Evolutionary conservation across 2,329 filamentous ascomycete genomes (phyloP).

Genomic region (Nothophoma quercina): DNA sequence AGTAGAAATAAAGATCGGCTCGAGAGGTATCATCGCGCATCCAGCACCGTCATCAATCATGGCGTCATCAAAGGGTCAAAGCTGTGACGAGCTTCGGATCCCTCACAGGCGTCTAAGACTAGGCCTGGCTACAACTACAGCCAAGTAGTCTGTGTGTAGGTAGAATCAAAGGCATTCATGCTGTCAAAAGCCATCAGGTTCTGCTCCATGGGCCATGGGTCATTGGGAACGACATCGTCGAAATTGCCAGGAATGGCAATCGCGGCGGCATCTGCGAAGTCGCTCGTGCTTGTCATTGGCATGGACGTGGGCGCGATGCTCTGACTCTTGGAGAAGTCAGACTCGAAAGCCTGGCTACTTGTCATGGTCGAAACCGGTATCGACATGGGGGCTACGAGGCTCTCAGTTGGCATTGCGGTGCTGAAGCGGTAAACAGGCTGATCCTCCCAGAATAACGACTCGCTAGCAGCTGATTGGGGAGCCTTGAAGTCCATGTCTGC

Average conservation of each 20-base stretch:
- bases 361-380: conserved; percentile 32
- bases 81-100: conserved; percentile 17
- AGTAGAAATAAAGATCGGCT: conserved; percentile 32
- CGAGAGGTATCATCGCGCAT: conserved; percentile 32
- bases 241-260: conserved; percentile 44
- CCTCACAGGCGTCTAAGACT: conserved; percentile 42
- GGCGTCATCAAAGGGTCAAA: conserved; percentile 37
- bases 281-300: conserved; percentile 29
- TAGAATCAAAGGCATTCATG: conserved; percentile 34
- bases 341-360: conserved; percentile 36
- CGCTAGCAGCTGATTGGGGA: conserved; percentile 41
- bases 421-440: conserved; percentile 44
- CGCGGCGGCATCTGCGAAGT: conserved; percentile 39
- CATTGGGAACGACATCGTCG: conserved; percentile 38
- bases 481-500: conserved; percentile 45
- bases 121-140: conserved; percentile 36
- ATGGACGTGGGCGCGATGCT: conserved; percentile 31
- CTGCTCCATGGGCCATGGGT: conserved; percentile 43
- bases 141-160: conserved; percentile 41
- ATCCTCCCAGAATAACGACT: conserved; percentile 49
- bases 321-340: conserved; percentile 41
- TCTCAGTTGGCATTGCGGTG: conserved; percentile 34
- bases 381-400: conserved; percentile 33
- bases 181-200: conserved; percentile 34
- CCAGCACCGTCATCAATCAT: conserved; percentile 51